phyloP scores from a whole-genome alignment of 805 yeast genomes.

The Candida nanaspora region DNA sequence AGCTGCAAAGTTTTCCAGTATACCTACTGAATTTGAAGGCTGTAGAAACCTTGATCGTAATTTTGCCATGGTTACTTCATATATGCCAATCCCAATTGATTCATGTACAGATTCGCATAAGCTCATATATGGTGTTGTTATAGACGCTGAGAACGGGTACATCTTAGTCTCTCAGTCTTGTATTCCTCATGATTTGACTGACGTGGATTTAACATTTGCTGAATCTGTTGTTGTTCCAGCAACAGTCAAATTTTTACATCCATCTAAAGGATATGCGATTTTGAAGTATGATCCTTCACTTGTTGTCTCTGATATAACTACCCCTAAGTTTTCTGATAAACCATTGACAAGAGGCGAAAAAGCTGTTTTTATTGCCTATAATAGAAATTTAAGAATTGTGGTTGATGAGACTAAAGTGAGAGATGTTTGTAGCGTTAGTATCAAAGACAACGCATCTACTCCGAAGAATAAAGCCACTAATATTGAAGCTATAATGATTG shows the following conservation, averaged over 20 bases:
- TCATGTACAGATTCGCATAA: conserved; percentile 59
- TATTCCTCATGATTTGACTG: conserved; percentile 79
- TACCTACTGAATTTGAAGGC: conserved; percentile 49
- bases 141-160: conserved; percentile 75
- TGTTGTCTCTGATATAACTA: conserved; percentile 60
- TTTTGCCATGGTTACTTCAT: conserved; percentile 63
- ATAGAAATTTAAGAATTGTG: conserved; percentile 59
- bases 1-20: conserved; percentile 61
- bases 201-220: conserved; percentile 72
- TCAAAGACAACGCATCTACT: conserved; percentile 58
- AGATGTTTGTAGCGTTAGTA: conserved; percentile 65
- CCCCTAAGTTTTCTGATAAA: conserved; percentile 53
- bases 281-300: conserved; percentile 74
- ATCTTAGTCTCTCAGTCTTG: conserved; percentile 70
- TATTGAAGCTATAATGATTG: conserved; percentile 68
- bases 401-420: conserved; percentile 71
- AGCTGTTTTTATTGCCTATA: conserved; percentile 74
- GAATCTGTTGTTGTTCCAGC: conserved; percentile 81
- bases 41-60: conserved; percentile 56
- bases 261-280: conserved; percentile 79
- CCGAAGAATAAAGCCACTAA: conserved; percentile 87
- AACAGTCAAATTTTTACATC: conserved; percentile 75
- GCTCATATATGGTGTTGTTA: conserved; percentile 68
- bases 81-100: conserved; percentile 67
- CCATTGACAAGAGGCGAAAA: conserved; percentile 71